Evolutionary conservation across 495 filamentous ascomycete species (phyloP).

Genomic region (Penicillium longicatenatum): DNA sequence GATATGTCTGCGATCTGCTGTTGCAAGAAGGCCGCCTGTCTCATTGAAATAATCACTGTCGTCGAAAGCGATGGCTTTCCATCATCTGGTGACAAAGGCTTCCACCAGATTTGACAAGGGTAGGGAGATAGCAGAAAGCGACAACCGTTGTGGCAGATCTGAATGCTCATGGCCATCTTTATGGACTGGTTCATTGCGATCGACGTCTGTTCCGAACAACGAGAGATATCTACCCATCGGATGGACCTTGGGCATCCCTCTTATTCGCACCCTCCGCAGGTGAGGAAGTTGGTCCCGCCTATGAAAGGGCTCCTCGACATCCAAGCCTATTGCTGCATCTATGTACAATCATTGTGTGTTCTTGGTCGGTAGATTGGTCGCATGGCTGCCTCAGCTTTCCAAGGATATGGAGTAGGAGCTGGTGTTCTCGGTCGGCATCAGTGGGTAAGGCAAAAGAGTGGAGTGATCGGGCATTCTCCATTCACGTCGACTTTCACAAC

Average conservation of each 20-base stretch:
- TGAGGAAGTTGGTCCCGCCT: neutral
- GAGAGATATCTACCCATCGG: neutral
- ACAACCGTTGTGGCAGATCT: neutral
- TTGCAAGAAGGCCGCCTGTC: neutral
- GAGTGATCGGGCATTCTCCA: too few relatives aligned
- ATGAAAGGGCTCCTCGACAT: neutral
- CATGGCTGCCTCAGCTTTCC: neutral
- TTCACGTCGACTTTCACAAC: too few relatives aligned
- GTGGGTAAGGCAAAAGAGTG: too few relatives aligned
- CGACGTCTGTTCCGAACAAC: neutral
- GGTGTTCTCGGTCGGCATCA: neutral
- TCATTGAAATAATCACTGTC: neutral
- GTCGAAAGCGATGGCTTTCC: neutral
- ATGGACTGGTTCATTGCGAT: neutral
- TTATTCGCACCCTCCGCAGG: neutral
- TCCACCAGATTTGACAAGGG: neutral
- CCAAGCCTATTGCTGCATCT: neutral
- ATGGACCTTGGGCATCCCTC: neutral
- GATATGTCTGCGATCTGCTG: slow-evolving; percentile 4
- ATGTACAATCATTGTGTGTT: neutral
- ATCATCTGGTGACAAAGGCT: neutral
- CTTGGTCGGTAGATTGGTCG: neutral
- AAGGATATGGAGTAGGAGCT: neutral
- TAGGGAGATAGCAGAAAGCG: neutral
- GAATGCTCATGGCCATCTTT: neutral